phyloP scores from a whole-genome alignment of 176 grass and related monocot genomes.

The Pharus latifolius region DNA sequence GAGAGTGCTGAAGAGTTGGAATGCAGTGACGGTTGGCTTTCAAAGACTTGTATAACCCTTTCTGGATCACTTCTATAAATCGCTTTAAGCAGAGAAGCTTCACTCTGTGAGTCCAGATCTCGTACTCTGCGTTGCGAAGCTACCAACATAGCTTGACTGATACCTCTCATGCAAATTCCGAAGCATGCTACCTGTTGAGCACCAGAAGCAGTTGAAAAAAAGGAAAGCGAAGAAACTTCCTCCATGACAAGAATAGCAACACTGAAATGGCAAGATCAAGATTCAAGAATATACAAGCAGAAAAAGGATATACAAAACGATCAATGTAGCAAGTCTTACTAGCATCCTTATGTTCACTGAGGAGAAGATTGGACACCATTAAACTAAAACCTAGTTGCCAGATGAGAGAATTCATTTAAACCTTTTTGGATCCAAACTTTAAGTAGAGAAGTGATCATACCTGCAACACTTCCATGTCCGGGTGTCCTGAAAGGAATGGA shows the following conservation, averaged over 20 bases:
- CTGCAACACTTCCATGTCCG: not conserved
- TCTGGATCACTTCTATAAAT: slow-evolving; percentile 74
- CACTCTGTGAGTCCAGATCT: slow-evolving; percentile 37
- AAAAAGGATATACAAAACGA: not conserved
- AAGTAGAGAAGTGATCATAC: not conserved
- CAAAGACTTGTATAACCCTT: slow-evolving; percentile 76
- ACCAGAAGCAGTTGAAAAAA: not conserved
- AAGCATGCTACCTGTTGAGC: slow-evolving; percentile 34
- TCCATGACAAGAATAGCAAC: not conserved
- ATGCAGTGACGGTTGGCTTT: slow-evolving; percentile 70
- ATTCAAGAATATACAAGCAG: not conserved
- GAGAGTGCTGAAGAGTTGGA: slow-evolving; percentile 71
- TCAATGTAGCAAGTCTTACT: not conserved
- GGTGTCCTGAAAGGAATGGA: not conserved
- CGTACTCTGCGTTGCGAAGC: slow-evolving; percentile 49
- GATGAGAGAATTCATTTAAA: not conserved
- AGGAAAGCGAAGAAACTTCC: not conserved
- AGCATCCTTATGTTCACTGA: not conserved
- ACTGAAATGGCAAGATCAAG: not conserved
- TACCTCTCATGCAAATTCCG: slow-evolving; percentile 53
- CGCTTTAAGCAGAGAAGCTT: slow-evolving; percentile 56
- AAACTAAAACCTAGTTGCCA: not conserved
- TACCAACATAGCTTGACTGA: slow-evolving; percentile 73
- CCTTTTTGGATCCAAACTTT: not conserved
- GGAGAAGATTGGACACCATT: not conserved